phyloP scores from a whole-genome alignment of 2,329 filamentous ascomycete species.

The Trichoderma koningiopsis region DNA sequence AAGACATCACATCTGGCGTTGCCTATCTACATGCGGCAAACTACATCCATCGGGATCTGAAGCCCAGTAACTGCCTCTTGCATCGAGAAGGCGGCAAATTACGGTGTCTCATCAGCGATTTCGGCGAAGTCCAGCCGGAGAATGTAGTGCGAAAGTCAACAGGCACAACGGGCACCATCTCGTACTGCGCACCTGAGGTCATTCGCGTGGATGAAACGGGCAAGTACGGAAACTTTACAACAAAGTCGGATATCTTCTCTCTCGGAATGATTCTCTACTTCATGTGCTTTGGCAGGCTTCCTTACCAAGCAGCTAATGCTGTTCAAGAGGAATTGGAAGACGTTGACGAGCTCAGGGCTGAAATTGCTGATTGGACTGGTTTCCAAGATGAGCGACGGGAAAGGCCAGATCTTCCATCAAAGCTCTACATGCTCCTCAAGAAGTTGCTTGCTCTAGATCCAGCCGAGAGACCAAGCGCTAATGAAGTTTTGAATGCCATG shows the following conservation, averaged over 20 bases:
- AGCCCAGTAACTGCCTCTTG: slow-evolving; percentile 92
- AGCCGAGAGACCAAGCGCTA: slow-evolving; percentile 75
- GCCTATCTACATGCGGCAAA: slow-evolving; percentile 87
- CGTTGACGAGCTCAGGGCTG: slow-evolving; percentile 77
- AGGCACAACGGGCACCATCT: slow-evolving; percentile 92
- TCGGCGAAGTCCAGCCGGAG: slow-evolving; percentile 91
- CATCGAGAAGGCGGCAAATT: slow-evolving; percentile 73
- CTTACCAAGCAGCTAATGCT: slow-evolving; percentile 80
- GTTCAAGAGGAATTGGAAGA: slow-evolving; percentile 92
- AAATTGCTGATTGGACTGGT: slow-evolving; percentile 85
- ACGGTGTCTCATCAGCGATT: slow-evolving; percentile 90
- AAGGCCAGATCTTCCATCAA: slow-evolving; percentile 79
- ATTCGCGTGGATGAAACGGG: slow-evolving; percentile 69
- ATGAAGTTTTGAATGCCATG: slow-evolving; percentile 79
- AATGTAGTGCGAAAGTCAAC: slow-evolving; percentile 83
- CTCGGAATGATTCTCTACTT: slow-evolving; percentile 98
- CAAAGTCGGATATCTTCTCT: slow-evolving; percentile 97
- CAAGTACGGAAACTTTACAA: slow-evolving; percentile 87
- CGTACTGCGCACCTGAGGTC: slow-evolving; percentile 96
- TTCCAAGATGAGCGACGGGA: slow-evolving; percentile 76
- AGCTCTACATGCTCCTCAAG: slow-evolving; percentile 83
- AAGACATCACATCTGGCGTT: slow-evolving; percentile 88
- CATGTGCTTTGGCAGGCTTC: slow-evolving; percentile 89
- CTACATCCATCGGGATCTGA: slow-evolving; percentile 94
- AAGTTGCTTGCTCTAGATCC: slow-evolving; percentile 78